Base-by-base conservation (phyloP, 1,284 basidiomycete species). In the Tylopilus microsporus region DNA sequence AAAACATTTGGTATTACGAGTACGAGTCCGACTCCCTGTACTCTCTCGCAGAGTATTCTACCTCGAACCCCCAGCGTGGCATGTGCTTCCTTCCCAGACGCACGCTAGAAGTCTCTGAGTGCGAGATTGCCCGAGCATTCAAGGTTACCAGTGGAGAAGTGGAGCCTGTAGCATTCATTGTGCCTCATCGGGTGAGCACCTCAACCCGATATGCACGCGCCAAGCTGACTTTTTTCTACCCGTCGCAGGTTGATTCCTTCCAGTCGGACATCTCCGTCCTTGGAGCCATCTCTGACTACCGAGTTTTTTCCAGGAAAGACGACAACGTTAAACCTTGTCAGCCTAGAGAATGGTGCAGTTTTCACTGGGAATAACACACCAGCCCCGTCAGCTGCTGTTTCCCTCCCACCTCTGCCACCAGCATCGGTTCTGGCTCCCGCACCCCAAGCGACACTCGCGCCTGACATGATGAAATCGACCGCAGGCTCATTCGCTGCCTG, bases 1-100 rank as follows among this genome's bases (percentile, higher is more conserved):
- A 94, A 34, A 97, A 97, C 73, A 87, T 97, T 64, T 86, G 93
- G 32, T 97, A 96, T 81, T 98, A 90, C 74, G 97, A 99, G 74
- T 93, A 91, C 74, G 94, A 97, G 67, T 84, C 82, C 49, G 95
- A 98, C 75, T 81, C 86, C 54, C 80, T 99, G 41, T 80, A 85
- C 75, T 80, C 86, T 57, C 81, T 98, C 46, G 83, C 86, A 51
- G 95, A 98, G 72, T 85, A 94, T 82, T 93, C 96, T 75, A 91
- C 91, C 4, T 81, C 84, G 41, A 92, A 95, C 59, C 95, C 96
- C 43, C 92, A 98, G 75, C 91, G 95, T 51, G 97, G 97, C 18
- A 91, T 98, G 84, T 92, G 91, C 66, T 96, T 98, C 86, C 82
- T 98, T 37, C 95, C 94, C 8, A 86, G 95, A 34, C 89, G 94